Evolutionary conservation across 352 stramenopile species (phyloP).

Genomic region (Phytophthora melonis): DNA sequence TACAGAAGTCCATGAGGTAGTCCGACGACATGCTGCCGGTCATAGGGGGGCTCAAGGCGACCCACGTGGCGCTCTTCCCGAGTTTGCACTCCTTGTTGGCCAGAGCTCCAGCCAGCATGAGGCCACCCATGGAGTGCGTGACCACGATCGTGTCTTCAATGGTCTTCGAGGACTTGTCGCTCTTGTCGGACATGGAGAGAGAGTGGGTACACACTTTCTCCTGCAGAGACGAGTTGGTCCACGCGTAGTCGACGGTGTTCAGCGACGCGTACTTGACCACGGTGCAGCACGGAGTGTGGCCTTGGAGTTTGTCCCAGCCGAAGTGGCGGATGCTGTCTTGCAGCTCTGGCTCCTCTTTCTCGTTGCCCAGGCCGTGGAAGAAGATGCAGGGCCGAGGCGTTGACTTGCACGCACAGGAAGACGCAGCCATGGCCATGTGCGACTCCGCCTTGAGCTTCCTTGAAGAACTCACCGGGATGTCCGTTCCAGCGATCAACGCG

Average conservation of each 20-base stretch:
- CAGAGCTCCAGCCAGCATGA: slow-evolving; percentile 37
- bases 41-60: slow-evolving; percentile 49
- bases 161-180: background rate
- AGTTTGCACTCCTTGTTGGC: slow-evolving; percentile 27
- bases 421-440: slow-evolving; percentile 24
- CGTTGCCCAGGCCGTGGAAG: slow-evolving; percentile 38
- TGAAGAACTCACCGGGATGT: slow-evolving; percentile 10
- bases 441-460: slow-evolving; percentile 23
- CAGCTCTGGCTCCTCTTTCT: slow-evolving; percentile 27
- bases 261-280: slow-evolving; percentile 52
- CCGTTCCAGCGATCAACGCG: slow-evolving; percentile 21
- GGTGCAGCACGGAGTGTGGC: slow-evolving; percentile 29
- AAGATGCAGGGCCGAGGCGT: slow-evolving; percentile 39
- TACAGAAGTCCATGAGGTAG: slow-evolving; percentile 48
- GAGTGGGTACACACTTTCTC: slow-evolving; percentile 44
- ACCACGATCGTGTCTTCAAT: slow-evolving; percentile 54
- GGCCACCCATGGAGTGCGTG: slow-evolving; percentile 52
- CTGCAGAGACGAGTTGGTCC: slow-evolving; percentile 50
- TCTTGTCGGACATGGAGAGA: slow-evolving; percentile 22
- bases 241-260: slow-evolving; percentile 61
- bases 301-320: slow-evolving; percentile 27
- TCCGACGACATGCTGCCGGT: slow-evolving; percentile 54
- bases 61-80: slow-evolving; percentile 36
- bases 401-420: slow-evolving; percentile 31
- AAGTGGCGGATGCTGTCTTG: slow-evolving; percentile 32